Percentiles rank a stretch among this genome's conserved stretches.
phyloP scores from a whole-genome alignment of 148 eudicot species.

The Nepenthes mirabilis region DNA sequence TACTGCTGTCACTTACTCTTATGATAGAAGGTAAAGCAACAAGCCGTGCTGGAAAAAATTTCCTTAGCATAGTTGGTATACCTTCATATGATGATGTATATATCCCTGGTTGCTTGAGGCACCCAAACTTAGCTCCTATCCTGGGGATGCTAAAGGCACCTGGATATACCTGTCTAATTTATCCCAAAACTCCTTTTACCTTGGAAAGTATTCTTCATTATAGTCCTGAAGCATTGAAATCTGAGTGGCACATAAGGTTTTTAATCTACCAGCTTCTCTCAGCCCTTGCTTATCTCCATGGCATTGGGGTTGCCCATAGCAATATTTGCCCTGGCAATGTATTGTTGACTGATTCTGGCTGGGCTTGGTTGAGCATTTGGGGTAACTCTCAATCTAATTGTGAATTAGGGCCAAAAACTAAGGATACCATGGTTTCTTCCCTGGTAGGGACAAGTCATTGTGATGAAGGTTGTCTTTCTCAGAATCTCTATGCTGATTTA shows the following conservation, averaged over 20 bases:
- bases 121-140: conserved; percentile 77
- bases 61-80: conserved; percentile 59
- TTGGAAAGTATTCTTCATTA: conserved; percentile 76
- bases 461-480: conserved; percentile 33
- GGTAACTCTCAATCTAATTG: conserved; percentile 25
- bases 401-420: conserved; percentile 11
- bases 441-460: conserved; percentile 17
- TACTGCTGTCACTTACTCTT: conserved; percentile 41
- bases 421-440: conserved; percentile 12
- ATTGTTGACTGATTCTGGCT: conserved; percentile 49
- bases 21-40: conserved; percentile 70
- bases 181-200: conserved; percentile 66
- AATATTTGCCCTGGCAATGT: conserved; percentile 51
- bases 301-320: conserved; percentile 72
- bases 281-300: conserved; percentile 66
- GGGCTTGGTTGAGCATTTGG: conserved; percentile 76
- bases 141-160: conserved; percentile 56
- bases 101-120: conserved; percentile 88
- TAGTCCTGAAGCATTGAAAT: conserved; percentile 61
- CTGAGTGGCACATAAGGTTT: conserved; percentile 65
- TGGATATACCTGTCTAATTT: conserved; percentile 28
- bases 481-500: conserved; percentile 53
- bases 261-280: conserved; percentile 79
- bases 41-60: conserved; percentile 38
- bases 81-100: conserved; percentile 60